Conservation (phyloP, 805 yeast species). For the Metschnikowia borealis region DNA sequence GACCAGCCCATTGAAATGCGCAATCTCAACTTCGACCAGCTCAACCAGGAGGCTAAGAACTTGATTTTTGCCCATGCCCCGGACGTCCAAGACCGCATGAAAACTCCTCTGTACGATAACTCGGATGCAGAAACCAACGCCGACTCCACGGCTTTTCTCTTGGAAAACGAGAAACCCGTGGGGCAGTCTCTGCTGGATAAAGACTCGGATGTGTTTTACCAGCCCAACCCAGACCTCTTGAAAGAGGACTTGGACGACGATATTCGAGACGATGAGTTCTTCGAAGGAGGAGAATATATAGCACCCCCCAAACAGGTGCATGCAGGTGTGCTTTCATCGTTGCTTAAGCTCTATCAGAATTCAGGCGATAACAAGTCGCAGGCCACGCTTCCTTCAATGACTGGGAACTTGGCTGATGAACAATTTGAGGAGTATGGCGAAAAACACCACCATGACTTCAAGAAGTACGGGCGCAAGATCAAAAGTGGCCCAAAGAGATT, state of each 20-base stretch:
- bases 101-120: neutral
- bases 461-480: slow-evolving; percentile 28
- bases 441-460: slow-evolving; percentile 20
- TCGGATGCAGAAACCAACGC: slow-evolving; percentile 4
- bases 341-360: slow-evolving; percentile 65
- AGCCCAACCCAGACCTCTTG: slow-evolving; percentile 45
- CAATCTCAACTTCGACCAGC: slow-evolving; percentile 38
- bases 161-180: slow-evolving; percentile 2
- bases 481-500: slow-evolving; percentile 24
- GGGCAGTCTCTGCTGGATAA: slow-evolving; percentile 6
- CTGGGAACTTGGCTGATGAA: slow-evolving; percentile 25
- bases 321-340: slow-evolving; percentile 81
- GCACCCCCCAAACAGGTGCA: slow-evolving; percentile 62
- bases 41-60: slow-evolving; percentile 51
- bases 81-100: slow-evolving; percentile 10
- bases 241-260: slow-evolving; percentile 31
- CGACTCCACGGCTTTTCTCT: slow-evolving; percentile 4
- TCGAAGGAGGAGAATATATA: slow-evolving; percentile 38
- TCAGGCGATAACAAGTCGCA: slow-evolving; percentile 29
- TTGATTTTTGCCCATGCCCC: slow-evolving; percentile 50
- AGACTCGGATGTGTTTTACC: slow-evolving; percentile 21
- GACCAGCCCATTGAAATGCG: slow-evolving; percentile 44
- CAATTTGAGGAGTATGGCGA: slow-evolving; percentile 8
- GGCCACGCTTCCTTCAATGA: slow-evolving; percentile 22
- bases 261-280: slow-evolving; percentile 26